Evolutionary conservation across 2,329 filamentous ascomycete species (phyloP), one percentile per base, ranked within the genome.

Genomic region (Exutisphaerella laricina): DNA sequence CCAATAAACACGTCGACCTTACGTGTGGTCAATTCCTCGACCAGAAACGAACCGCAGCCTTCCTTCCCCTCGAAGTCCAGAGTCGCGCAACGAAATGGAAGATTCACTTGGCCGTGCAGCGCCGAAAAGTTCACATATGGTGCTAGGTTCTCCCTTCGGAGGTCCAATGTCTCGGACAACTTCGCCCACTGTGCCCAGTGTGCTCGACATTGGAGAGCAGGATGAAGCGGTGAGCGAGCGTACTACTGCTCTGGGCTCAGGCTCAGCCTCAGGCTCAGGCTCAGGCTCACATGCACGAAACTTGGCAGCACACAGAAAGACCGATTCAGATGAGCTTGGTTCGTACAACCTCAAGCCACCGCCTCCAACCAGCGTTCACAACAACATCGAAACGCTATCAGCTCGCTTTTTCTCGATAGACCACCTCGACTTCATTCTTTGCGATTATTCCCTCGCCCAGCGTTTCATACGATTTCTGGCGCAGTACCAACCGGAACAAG

Each of bases 361-460:
- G 17, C 40, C 40, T 16, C 64, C 66, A 7, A 48, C 47, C 7
- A 41, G 54, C 7, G 49, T 53, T 2, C 30, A 45, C 13, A 51
- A 46, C 33, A 61, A 60, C 29, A 46, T 67, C 25, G 68, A 70
- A 46, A 48, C 53, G 2, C 51, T 70, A 1, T 50, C 64, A 1
- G 53, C 58, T n/a, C 60, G 63, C 12, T 58, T 70, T 39, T 70
- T 69, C 50, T 70, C 68, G 1, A 46, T 51, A 29, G 65, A 66
- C n/a, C 67, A 71, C 50, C 59, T 71, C 4, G 59, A 68, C 36
- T 29, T 60, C n/a, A 65, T 71, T 17, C 57, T 71, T 14, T 60
- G 59, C 14, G 64, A 70, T 48, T 59, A 60, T 7, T 49, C 54
- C 4, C 57, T 61, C 23, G 56, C 63, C 18, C 43, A 58, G 10